Conservation (phyloP, 148 eudicot species). For the Vaccinium corymbosum region DNA sequence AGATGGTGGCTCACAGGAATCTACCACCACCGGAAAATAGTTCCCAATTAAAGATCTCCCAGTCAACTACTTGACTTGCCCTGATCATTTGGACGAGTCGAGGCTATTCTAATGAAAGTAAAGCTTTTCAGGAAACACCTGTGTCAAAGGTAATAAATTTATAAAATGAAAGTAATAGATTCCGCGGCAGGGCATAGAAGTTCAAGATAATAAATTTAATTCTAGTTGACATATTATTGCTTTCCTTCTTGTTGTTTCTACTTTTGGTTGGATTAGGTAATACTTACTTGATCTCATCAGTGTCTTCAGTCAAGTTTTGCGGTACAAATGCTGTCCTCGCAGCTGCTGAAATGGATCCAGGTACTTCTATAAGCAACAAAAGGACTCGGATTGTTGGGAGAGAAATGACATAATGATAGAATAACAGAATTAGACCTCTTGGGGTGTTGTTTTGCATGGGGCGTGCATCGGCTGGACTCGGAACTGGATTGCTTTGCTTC, state of each 20-base stretch:
- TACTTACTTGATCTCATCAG: constrained; percentile 42
- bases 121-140: not conserved
- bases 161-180: not conserved
- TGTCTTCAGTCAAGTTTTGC: constrained; percentile 17
- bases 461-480: constrained; percentile 7
- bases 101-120: not conserved
- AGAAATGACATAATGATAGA: not conserved
- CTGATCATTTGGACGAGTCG: not conserved
- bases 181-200: not conserved
- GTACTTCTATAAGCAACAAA: not conserved
- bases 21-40: not conserved
- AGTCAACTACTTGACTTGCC: not conserved
- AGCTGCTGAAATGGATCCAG: constrained; percentile 18
- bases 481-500: constrained; percentile 10
- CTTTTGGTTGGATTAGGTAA: not conserved
- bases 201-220: not conserved
- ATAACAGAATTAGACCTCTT: constrained; percentile 30
- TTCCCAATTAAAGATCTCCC: not conserved
- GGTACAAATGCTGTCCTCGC: constrained; percentile 25
- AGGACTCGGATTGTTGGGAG: not conserved
- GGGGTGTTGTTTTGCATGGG: constrained; percentile 13
- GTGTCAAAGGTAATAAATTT: not conserved
- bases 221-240: not conserved
- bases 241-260: not conserved
- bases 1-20: not conserved